Percentiles rank a stretch among this genome's conserved stretches.
These are phyloP conservation scores for Leccinellum albellum DNA, from an alignment of 768 basidiomycete genomes.

Conservation along the genomic window DNA sequence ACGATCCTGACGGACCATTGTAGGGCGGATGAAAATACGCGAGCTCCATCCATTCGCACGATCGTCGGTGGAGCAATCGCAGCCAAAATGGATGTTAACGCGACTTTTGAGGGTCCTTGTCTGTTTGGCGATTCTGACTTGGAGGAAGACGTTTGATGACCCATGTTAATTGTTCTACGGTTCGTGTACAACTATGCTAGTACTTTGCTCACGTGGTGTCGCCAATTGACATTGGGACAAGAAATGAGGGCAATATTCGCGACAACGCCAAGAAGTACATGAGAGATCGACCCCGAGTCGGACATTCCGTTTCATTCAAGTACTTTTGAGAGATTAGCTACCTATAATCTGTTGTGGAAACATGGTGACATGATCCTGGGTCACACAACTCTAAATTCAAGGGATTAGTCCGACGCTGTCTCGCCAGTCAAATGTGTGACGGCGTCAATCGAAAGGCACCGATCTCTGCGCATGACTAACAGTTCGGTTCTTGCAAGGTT, in stretches of 20 bases:
- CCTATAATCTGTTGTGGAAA: no score
- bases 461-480: neutral
- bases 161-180: neutral
- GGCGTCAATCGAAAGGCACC: neutral
- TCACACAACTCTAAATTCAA: no score
- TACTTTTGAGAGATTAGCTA: no score
- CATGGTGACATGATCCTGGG: neutral
- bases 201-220: neutral
- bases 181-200: neutral
- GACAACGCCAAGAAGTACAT: neutral
- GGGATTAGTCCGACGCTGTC: neutral
- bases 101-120: constrained; percentile 24
- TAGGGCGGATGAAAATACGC: neutral
- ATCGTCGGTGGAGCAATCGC: neutral
- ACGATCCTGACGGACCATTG: neutral
- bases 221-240: neutral
- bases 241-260: neutral
- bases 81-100: constrained; percentile 1
- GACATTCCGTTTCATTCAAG: neutral
- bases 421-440: neutral
- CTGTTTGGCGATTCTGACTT: constrained; percentile 30
- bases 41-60: neutral
- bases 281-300: neutral
- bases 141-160: constrained; percentile 19
- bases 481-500: neutral